A percentile compares a stretch with the other conserved stretches of the same genome.
These are phyloP conservation scores for Termitomyces sp. DNA, from an alignment of 768 basidiomycete genomes.

Conservation along the genomic window DNA sequence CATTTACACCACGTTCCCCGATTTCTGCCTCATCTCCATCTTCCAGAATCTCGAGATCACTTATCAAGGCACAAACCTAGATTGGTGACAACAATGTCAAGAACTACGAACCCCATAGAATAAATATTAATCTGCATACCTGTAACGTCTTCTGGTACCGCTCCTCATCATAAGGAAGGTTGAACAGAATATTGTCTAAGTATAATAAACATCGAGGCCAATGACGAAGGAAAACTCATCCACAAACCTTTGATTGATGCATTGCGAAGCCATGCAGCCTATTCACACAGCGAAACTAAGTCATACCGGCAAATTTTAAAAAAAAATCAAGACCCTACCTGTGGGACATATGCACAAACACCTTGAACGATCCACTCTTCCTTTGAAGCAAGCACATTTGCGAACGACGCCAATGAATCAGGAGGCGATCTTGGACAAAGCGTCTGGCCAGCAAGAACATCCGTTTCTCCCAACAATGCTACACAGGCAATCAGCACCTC, in stretches of 20 bases:
- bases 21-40: slow-evolving; percentile 88
- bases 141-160: slow-evolving; percentile 76
- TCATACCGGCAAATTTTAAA: not conserved
- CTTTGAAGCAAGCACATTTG: slow-evolving; percentile 29
- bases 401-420: slow-evolving; percentile 62
- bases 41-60: slow-evolving; percentile 76
- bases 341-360: slow-evolving; percentile 84
- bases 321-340: slow-evolving; percentile 32
- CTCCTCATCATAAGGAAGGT: slow-evolving; percentile 59
- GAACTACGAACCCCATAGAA: slow-evolving; percentile 7
- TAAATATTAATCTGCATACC: slow-evolving; percentile 32
- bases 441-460: slow-evolving; percentile 75
- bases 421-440: slow-evolving; percentile 82
- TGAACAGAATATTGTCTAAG: slow-evolving; percentile 63
- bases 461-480: slow-evolving; percentile 86
- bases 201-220: slow-evolving; percentile 1
- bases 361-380: slow-evolving; percentile 76
- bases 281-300: not conserved
- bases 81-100: not conserved
- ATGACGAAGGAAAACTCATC: not conserved
- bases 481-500: slow-evolving; percentile 8
- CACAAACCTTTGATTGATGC: slow-evolving; percentile 49
- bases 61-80: slow-evolving; percentile 59
- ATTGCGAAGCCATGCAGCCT: slow-evolving; percentile 68
- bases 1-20: slow-evolving; percentile 71